Evolutionary conservation across 1,284 basidiomycete species (phyloP), one percentile per base, ranked within the genome.

Genomic region (Microstroma glucosiphilum): DNA sequence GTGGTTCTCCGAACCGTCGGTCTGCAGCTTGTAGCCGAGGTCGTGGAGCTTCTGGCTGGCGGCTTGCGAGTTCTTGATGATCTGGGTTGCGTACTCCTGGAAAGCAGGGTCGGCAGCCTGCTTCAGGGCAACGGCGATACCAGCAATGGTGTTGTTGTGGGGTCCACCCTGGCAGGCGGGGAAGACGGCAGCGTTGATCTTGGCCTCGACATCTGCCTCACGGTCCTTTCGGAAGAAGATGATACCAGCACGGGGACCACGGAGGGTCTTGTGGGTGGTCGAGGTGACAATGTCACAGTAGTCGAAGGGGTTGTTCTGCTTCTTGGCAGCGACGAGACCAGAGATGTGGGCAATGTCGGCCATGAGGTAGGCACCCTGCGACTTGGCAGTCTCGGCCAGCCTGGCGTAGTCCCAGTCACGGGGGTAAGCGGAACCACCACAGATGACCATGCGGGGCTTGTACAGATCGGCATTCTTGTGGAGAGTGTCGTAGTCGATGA

Each of bases 131-230:
- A 93, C 94, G 61, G 93, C 93, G 71, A 99, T 86, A 80, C 87
- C 92, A 59, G 94, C 94, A 67, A 99, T 98, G 70, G 96, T 92
- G 84, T 97, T 94, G 85, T 98, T 98, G 85, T 98, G 96, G 57
- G 96, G 96, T 59, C 96, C 96, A 83, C 96, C 96, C 84, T 98
- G 96, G 86, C 94, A 98, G 54, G 96, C 96, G 62, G 96, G 96
- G 88, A 99, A 99, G 72, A 99, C 96, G 67, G 96, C 92, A 56
- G 93, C 91, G 81, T 98, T 98, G 78, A 99, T 88, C 62, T 92
- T 89, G 60, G 89, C 89, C 85, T 98, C 94, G 60, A 98, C 86
- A 77, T 96, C 90, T 69, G 81, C 66, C 76, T 90, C 87, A 73
- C 88, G 87, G 81, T 96, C 92, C 83, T 90, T 96, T 81, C 89